Percentiles rank a stretch among this genome's conserved stretches.
Evolutionary conservation across 1,284 basidiomycete genomes (phyloP).

Genomic region (Pterulicium gracile): DNA sequence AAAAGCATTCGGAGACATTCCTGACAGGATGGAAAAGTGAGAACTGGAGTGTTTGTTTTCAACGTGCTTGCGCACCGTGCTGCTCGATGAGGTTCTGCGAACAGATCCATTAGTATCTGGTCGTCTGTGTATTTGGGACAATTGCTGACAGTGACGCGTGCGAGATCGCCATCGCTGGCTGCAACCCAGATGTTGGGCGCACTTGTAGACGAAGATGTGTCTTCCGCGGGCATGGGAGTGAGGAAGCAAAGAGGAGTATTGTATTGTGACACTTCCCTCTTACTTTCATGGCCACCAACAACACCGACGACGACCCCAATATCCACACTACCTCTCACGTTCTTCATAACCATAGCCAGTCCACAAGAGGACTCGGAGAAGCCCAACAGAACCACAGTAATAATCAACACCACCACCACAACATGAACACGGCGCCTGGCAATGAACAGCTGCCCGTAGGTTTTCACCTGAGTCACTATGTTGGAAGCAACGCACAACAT

Average conservation of each 20-base stretch:
- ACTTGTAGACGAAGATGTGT: slow-evolving; percentile 10
- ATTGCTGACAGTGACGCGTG: slow-evolving; percentile 31
- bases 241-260: not conserved
- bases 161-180: slow-evolving; percentile 74
- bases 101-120: slow-evolving; percentile 7
- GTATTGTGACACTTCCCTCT: slow-evolving; percentile 1
- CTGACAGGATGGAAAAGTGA: slow-evolving; percentile 21
- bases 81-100: slow-evolving; percentile 47
- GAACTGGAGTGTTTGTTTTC: slow-evolving; percentile 17
- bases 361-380: no score
- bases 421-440: no score
- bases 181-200: slow-evolving; percentile 86
- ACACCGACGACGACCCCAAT: not conserved
- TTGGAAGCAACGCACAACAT: not conserved
- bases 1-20: slow-evolving; percentile 62
- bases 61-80: slow-evolving; percentile 29
- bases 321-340: no score
- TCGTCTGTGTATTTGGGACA: slow-evolving; percentile 8
- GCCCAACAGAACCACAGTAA: not conserved
- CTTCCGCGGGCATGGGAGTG: not conserved
- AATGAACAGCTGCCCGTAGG: no score
- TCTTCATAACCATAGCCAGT: no score
- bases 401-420: not conserved
- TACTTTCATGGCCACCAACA: slow-evolving; percentile 1
- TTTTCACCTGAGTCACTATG: not conserved